Evolutionary conservation across 257 asterid genomes (phyloP).

Genomic region (Orobanche coerulescens): DNA sequence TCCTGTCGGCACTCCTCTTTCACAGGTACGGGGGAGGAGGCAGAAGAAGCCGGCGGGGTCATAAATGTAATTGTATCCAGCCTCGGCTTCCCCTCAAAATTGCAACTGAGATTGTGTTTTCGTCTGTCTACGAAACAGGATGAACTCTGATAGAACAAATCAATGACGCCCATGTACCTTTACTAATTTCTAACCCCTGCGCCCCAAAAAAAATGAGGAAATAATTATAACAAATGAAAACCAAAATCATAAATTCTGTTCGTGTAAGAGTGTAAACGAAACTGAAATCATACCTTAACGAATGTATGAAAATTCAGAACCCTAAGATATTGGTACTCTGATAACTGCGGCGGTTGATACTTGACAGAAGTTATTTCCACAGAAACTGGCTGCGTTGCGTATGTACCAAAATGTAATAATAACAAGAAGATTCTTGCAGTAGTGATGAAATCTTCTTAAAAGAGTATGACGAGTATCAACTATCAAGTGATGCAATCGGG

Average conservation of each 20-base stretch:
- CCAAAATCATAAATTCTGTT: not conserved
- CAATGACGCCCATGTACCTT: conserved; percentile 62
- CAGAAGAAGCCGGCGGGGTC: conserved; percentile 34
- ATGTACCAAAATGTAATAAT: too few relatives aligned
- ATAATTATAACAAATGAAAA: not conserved
- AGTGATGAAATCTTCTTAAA: too few relatives aligned
- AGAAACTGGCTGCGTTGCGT: too few relatives aligned
- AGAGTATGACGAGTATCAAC: too few relatives aligned
- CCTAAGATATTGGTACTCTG: conserved; percentile 15
- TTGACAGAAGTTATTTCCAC: too few relatives aligned
- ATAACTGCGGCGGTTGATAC: too few relatives aligned
- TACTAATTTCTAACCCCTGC: not conserved
- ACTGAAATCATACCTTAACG: not conserved
- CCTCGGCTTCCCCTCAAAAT: conserved; percentile 23
- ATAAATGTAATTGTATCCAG: conserved; percentile 33
- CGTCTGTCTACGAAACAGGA: conserved; percentile 40
- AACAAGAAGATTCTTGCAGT: too few relatives aligned
- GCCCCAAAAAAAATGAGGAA: conserved; percentile 13
- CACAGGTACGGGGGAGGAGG: conserved; percentile 43
- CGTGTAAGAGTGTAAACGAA: not conserved
- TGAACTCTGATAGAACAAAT: conserved; percentile 43
- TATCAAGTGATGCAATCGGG: too few relatives aligned
- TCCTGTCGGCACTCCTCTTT: conserved; percentile 36
- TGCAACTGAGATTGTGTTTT: conserved; percentile 18
- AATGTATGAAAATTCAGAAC: not conserved